Conservation (phyloP, 768 basidiomycete genomes). For the Tremella yokohamensis region DNA sequence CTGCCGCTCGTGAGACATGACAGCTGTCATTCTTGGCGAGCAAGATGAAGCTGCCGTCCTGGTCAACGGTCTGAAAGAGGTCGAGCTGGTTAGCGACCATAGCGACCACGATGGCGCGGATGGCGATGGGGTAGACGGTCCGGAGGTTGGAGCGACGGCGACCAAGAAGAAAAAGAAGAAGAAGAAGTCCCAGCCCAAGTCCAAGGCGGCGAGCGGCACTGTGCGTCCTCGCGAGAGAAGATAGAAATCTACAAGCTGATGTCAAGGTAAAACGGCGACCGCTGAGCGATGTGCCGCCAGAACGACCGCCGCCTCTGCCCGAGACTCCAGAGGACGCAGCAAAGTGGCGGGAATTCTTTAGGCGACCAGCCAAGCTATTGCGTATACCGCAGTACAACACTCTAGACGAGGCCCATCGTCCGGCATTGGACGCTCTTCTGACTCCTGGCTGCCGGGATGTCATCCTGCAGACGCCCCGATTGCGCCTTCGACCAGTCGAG, state of each 20-base stretch:
- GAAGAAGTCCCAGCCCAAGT: not conserved
- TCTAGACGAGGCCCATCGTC: conserved; percentile 2
- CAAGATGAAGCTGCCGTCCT: no score
- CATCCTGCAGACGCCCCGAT: conserved; percentile 26
- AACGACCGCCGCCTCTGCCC: not conserved
- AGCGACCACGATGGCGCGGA: no score
- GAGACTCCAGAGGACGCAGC: conserved; percentile 1
- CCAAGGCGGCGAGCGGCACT: not conserved
- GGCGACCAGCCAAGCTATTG: not conserved
- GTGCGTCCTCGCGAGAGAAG: not conserved
- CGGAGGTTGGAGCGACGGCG: not conserved
- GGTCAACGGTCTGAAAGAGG: no score
- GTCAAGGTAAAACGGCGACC: not conserved
- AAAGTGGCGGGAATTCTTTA: not conserved
- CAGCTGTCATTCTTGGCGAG: no score
- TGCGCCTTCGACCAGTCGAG: conserved; percentile 31
- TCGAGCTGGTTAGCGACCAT: no score
- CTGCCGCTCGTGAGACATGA: no score
- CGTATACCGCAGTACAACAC: not conserved
- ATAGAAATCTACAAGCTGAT: not conserved
- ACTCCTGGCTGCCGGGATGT: conserved; percentile 33
- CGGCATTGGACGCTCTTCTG: conserved; percentile 21
- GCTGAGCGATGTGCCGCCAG: not conserved
- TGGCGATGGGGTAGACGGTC: not conserved
- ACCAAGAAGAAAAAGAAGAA: conserved; percentile 4